phyloP scores from a whole-genome alignment of 192 early-diverging fungal species.

The Rhizophagus prolifer region DNA sequence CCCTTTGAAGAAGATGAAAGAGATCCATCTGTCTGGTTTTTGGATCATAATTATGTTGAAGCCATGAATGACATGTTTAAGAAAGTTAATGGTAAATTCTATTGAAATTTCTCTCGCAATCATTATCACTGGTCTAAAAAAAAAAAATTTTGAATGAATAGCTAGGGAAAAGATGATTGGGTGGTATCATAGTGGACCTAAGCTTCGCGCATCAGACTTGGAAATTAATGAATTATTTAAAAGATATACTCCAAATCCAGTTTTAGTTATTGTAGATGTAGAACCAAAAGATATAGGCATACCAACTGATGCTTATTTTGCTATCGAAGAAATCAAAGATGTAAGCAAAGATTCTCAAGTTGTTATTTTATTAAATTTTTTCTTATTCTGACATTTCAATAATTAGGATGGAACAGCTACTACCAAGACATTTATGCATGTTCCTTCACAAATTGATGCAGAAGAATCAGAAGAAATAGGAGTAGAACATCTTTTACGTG shows the following conservation, averaged over 20 bases:
- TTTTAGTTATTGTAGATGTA: slow-evolving; percentile 96
- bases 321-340: slow-evolving; percentile 97
- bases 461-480: slow-evolving; percentile 99
- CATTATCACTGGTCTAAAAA: background rate
- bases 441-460: slow-evolving; percentile 92
- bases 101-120: too few species aligned
- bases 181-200: slow-evolving; percentile 99
- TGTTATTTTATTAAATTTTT: slow-evolving; percentile 17
- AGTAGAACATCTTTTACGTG: slow-evolving; percentile 96
- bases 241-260: slow-evolving; percentile 91
- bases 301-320: slow-evolving; percentile 96
- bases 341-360: slow-evolving; percentile 45
- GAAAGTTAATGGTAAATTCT: slow-evolving; percentile 89
- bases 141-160: slow-evolving; percentile 33
- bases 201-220: slow-evolving; percentile 92
- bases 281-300: slow-evolving; percentile 91
- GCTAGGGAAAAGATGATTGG: slow-evolving; percentile 95
- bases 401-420: slow-evolving; percentile 92
- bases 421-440: slow-evolving; percentile 95
- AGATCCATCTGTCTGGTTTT: slow-evolving; percentile 96
- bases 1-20: slow-evolving; percentile 99
- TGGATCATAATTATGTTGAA: slow-evolving; percentile 99
- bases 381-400: slow-evolving; percentile 21
- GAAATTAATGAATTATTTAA: slow-evolving; percentile 99
- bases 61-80: slow-evolving; percentile 99